Evolutionary conservation across 257 asterid genomes (phyloP).

Genomic region (Craterostigma plantagineum): DNA sequence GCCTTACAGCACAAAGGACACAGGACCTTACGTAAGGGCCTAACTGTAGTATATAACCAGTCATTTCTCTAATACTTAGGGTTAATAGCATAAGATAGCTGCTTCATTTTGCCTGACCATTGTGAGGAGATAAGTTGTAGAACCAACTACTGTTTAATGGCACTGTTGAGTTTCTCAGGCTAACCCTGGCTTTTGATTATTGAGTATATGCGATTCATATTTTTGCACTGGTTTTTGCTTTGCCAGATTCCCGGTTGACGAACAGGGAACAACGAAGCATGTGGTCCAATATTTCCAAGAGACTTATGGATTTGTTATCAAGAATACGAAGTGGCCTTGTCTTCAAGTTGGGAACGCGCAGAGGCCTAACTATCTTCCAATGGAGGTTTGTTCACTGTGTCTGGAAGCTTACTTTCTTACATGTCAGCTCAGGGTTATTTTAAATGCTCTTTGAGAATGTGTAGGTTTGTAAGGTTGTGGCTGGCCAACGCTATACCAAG

Average conservation of each 20-base stretch:
- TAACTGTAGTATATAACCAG: too few relatives aligned
- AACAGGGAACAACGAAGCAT: slow-evolving; percentile 67
- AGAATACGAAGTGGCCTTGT: slow-evolving; percentile 71
- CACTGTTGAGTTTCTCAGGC: too few relatives aligned
- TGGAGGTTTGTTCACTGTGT: slow-evolving; percentile 48
- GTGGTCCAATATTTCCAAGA: slow-evolving; percentile 74
- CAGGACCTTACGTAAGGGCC: slow-evolving; percentile 66
- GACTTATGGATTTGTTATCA: slow-evolving; percentile 67
- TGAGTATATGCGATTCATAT: too few relatives aligned
- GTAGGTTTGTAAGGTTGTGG: slow-evolving; percentile 90
- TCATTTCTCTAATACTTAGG: too few relatives aligned
- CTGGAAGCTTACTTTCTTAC: not conserved
- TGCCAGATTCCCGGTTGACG: slow-evolving; percentile 79
- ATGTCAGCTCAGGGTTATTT: not conserved
- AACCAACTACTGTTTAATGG: too few relatives aligned
- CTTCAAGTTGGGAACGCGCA: slow-evolving; percentile 87
- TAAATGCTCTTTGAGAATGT: slow-evolving; percentile 5
- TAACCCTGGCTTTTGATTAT: too few relatives aligned
- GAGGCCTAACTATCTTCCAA: slow-evolving; percentile 77
- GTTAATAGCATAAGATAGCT: too few relatives aligned
- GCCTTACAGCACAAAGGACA: slow-evolving; percentile 85
- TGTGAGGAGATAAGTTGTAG: too few relatives aligned
- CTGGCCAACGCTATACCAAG: slow-evolving; percentile 89
- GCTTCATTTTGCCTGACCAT: too few relatives aligned
- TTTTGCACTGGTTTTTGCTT: too few relatives aligned